Percentiles rank a stretch among this genome's conserved stretches.
phyloP scores from a whole-genome alignment of 139 green algal species.

The Tetraselmis chui region DNA sequence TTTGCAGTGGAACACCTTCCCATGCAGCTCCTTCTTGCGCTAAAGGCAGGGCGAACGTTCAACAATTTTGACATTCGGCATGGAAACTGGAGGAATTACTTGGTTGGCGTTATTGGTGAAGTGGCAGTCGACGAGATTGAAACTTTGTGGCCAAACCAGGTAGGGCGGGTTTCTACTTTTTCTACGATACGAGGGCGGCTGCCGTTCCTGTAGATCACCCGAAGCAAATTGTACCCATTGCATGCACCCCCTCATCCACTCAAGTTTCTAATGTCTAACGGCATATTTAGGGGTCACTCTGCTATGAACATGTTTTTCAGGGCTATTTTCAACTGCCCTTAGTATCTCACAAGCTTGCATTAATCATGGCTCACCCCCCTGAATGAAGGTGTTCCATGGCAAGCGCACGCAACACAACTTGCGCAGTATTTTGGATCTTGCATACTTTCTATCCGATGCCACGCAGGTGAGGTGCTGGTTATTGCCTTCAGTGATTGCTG shows the following conservation, averaged over 20 bases:
- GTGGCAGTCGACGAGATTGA: background rate
- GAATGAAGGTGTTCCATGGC: background rate
- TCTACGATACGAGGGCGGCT: background rate
- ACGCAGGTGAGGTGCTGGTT: background rate
- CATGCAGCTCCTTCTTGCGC: no score
- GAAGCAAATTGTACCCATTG: no score
- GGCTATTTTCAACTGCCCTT: no score
- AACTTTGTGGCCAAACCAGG: background rate
- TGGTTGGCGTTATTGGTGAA: background rate
- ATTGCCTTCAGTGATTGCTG: no score
- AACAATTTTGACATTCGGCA: background rate
- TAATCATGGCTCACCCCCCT: no score
- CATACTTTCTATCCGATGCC: background rate
- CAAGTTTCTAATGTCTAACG: no score
- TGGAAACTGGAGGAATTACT: background rate
- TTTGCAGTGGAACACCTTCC: no score
- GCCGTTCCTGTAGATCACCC: no score
- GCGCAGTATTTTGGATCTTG: background rate
- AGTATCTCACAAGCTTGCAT: no score
- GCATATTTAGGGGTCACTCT: no score
- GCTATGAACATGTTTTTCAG: no score
- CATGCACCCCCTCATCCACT: no score
- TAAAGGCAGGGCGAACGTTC: background rate
- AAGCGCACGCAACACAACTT: background rate
- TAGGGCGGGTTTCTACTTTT: background rate